Evolutionary conservation across 345 rosid species (phyloP), one percentile per base, ranked within the genome.

Genomic region (Lepidium sativum): DNA sequence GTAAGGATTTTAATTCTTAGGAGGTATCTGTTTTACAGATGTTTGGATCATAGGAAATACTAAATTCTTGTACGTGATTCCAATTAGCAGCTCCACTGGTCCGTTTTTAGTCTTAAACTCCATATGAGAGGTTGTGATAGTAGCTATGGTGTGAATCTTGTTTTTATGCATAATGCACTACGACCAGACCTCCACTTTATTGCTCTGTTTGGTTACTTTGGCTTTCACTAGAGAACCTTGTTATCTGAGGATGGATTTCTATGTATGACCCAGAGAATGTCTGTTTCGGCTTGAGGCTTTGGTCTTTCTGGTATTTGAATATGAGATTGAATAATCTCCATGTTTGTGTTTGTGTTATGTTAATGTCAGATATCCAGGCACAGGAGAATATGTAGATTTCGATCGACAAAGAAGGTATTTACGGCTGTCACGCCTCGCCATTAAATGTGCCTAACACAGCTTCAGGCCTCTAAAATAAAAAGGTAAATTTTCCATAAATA

Each of bases 361-460:
- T 55, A 1, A 47, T 13, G 49, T 51, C 61, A 70, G 96, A 77
- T 79, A 80, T 73, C 92, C 96, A 0, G 95, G 95, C 20, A 84
- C 87, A 0, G 98, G 98, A 45, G 82, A 82, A 72, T 91, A 88
- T 58, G 77, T 86, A 69, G 78, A 83, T 56, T 78, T 61, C 54
- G 80, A 32, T 61, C 54, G 80, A 32, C 7, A 79, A 75, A 64
- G 90, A 86, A 59, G 96, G 98, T 47, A 64, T 82, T 49, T 91
- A 86, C 65, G 62, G 33, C 3, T 91, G 98, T n/a, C n/a, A n/a
- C n/a, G n/a, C n/a, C n/a, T n/a, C n/a, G n/a, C n/a, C n/a, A n/a
- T n/a, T n/a, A n/a, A n/a, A n/a, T n/a, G n/a, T n/a, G n/a, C n/a
- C n/a, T n/a, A n/a, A n/a, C n/a, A n/a, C n/a, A n/a, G n/a, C n/a